These are phyloP conservation scores for Trichoderma afroharzianum DNA, from an alignment of 2,329 filamentous ascomycete species.

Conservation along the genomic window DNA sequence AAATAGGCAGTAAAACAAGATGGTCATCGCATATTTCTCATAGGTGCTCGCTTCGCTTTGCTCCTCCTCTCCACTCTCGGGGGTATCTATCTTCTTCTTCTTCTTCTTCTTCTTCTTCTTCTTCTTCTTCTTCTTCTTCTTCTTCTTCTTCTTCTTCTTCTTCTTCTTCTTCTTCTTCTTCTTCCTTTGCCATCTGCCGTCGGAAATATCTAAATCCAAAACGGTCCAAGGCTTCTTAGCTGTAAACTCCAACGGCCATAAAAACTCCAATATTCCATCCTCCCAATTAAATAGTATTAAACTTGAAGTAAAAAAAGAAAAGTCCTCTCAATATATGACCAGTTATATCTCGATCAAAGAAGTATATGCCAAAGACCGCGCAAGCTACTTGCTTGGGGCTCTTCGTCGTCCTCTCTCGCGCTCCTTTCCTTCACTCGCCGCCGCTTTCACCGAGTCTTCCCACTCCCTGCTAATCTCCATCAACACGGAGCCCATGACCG, in stretches of 20 bases:
- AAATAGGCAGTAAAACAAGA: not conserved
- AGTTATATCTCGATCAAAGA: not conserved
- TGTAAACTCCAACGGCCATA: not conserved
- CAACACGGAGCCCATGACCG: slow-evolving; percentile 89
- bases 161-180: too few relatives aligned
- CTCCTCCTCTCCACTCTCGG: not conserved
- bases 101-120: too few relatives aligned
- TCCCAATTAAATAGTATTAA: not conserved
- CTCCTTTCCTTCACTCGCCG: slow-evolving; percentile 41
- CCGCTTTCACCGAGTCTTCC: slow-evolving; percentile 76
- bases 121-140: too few relatives aligned
- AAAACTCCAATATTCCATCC: not conserved
- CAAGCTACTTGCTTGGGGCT: slow-evolving; percentile 22
- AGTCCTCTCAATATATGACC: not conserved
- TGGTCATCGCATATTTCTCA: slow-evolving; percentile 6
- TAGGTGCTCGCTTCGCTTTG: not conserved
- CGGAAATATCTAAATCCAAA: not conserved
- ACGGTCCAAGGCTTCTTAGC: not conserved
- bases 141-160: too few relatives aligned
- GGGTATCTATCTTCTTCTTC: slow-evolving; percentile 7
- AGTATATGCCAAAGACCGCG: not conserved
- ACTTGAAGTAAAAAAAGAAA: not conserved
- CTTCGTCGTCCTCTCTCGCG: slow-evolving; percentile 31
- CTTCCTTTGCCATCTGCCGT: slow-evolving; percentile 1
- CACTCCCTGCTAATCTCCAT: slow-evolving; percentile 93